phyloP scores from a whole-genome alignment of 768 basidiomycete species.

The Leccinellum luteum region DNA sequence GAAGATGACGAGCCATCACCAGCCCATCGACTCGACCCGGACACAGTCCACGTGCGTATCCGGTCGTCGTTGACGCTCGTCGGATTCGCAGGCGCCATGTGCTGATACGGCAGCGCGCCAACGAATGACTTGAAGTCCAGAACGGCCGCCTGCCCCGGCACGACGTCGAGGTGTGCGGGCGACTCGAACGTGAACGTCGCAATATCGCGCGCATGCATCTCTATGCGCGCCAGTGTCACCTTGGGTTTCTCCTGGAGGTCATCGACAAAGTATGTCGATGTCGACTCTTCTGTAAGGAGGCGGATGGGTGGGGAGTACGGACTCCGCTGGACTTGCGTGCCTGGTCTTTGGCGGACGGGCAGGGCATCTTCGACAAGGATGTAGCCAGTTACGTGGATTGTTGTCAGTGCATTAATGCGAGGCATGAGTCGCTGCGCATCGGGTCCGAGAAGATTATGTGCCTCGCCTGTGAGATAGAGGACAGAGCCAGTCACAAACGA shows the following conservation, averaged over 20 bases:
- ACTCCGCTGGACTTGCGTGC: constrained; percentile 32
- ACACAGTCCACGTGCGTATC: constrained; percentile 65
- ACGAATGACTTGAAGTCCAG: constrained; percentile 54
- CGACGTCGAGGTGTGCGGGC: constrained; percentile 32
- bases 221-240: constrained; percentile 35
- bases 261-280: constrained; percentile 28
- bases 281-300: constrained; percentile 49
- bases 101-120: constrained; percentile 46
- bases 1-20: neutral
- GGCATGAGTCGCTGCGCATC: constrained; percentile 51
- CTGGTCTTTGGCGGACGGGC: constrained; percentile 47
- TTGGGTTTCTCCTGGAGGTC: constrained; percentile 19
- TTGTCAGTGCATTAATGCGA: constrained; percentile 49
- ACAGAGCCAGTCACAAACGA: constrained; percentile 54
- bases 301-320: constrained; percentile 62
- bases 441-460: constrained; percentile 46
- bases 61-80: constrained; percentile 60
- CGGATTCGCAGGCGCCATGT: constrained; percentile 52
- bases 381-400: constrained; percentile 50
- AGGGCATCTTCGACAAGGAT: constrained; percentile 52
- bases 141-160: constrained; percentile 52
- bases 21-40: constrained; percentile 28
- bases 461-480: constrained; percentile 63
- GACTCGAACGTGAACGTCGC: constrained; percentile 55
- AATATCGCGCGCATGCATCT: constrained; percentile 44